Conservation (phyloP, 2,329 filamentous ascomycete genomes). For the Arthrobotrys entomopaga region DNA sequence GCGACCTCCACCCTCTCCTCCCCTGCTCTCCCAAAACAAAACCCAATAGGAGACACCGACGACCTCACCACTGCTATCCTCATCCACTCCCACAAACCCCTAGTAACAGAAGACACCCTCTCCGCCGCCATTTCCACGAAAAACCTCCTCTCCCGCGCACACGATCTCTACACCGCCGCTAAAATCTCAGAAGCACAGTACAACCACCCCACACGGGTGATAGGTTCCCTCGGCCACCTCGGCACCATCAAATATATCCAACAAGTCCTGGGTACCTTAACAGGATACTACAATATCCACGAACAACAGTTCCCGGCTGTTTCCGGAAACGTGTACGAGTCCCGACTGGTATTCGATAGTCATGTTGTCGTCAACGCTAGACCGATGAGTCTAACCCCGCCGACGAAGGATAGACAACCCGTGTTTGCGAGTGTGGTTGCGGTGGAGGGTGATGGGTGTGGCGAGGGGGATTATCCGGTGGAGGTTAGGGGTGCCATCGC, state of each 20-base stretch:
- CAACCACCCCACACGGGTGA: conserved; percentile 76
- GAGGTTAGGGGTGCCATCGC: conserved; percentile 73
- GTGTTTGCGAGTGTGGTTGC: conserved; percentile 71
- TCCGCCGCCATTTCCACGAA: conserved; percentile 65
- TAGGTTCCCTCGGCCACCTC: conserved; percentile 74
- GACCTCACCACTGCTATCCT: conserved; percentile 19
- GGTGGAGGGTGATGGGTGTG: conserved; percentile 73
- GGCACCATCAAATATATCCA: conserved; percentile 73
- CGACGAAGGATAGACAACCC: conserved; percentile 70
- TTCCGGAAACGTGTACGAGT: conserved; percentile 70
- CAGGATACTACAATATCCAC: conserved; percentile 72
- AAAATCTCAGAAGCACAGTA: conserved; percentile 70
- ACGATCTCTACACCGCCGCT: conserved; percentile 72
- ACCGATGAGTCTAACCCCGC: conserved; percentile 74
- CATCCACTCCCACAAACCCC: conserved; percentile 37
- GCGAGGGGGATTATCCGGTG: conserved; percentile 71
- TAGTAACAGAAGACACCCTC: conserved; percentile 21
- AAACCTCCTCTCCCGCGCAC: conserved; percentile 70
- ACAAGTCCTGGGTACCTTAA: conserved; percentile 64
- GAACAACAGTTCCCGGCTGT: conserved; percentile 73
- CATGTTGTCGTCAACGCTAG: conserved; percentile 65
- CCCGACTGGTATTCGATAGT: conserved; percentile 69
- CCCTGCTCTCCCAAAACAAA: conserved; percentile 5
- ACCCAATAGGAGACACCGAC: conserved; percentile 16
- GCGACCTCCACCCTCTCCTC: conserved; percentile 17